Percentiles rank a stretch among this genome's conserved stretches.
phyloP scores from a whole-genome alignment of 2,329 filamentous ascomycete species.

The Scedosporium minutisporum region DNA sequence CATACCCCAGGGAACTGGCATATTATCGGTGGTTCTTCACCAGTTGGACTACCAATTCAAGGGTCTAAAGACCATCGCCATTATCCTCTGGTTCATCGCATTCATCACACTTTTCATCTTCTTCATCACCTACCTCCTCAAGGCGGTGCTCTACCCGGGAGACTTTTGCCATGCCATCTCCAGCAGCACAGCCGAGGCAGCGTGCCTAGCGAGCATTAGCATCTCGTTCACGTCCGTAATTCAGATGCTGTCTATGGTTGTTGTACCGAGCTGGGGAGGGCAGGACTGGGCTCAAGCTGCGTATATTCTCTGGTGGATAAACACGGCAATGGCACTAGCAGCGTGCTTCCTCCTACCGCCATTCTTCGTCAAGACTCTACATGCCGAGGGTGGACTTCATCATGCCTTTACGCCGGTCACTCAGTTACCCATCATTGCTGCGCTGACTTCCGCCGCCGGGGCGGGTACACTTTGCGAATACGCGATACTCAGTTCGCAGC shows the following conservation, averaged over 20 bases:
- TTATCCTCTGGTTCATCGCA: slow-evolving; percentile 27
- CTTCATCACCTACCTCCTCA: slow-evolving; percentile 21
- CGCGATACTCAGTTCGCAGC: slow-evolving; percentile 15
- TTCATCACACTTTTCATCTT: slow-evolving; percentile 21
- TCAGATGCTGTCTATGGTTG: slow-evolving; percentile 15
- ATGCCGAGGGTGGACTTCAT: slow-evolving; percentile 17
- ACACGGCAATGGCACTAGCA: slow-evolving; percentile 20
- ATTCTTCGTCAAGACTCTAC: slow-evolving; percentile 24
- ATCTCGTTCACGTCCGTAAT: slow-evolving; percentile 21
- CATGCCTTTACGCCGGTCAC: slow-evolving; percentile 22
- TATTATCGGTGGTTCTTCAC: slow-evolving; percentile 24
- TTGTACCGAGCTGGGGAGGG: slow-evolving; percentile 10
- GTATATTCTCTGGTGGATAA: slow-evolving; percentile 31
- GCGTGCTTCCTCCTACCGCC: slow-evolving; percentile 23
- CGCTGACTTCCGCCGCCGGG: slow-evolving; percentile 27
- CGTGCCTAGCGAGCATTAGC: slow-evolving; percentile 26
- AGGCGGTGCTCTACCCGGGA: slow-evolving; percentile 20
- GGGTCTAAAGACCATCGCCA: slow-evolving; percentile 23
- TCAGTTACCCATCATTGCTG: slow-evolving; percentile 27
- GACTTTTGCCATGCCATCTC: slow-evolving; percentile 19
- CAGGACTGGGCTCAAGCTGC: slow-evolving; percentile 17
- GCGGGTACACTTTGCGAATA: slow-evolving; percentile 22
- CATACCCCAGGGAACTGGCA: slow-evolving; percentile 26
- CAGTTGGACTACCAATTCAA: slow-evolving; percentile 29
- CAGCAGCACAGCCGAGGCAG: slow-evolving; percentile 22